These are phyloP conservation scores for Straminergon stramineum DNA, from an alignment of 225 moss, liverwort and hornwort species.

Conservation along the genomic window DNA sequence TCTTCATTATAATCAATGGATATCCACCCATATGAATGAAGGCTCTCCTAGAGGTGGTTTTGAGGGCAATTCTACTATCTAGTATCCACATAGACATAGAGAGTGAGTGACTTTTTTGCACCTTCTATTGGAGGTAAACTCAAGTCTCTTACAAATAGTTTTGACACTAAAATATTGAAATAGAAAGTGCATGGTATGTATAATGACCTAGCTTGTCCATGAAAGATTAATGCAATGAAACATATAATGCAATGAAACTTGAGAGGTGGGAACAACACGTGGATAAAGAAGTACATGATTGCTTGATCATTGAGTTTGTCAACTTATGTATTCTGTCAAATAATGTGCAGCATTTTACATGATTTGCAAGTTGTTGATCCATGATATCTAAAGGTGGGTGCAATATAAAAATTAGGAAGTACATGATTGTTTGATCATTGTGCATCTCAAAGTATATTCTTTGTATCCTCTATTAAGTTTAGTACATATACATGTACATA, in stretches of 20 bases:
- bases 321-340: background rate
- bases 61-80: background rate
- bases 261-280: too few relatives aligned
- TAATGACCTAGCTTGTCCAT: background rate
- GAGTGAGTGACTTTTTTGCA: background rate
- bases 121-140: background rate
- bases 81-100: background rate
- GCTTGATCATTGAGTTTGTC: background rate
- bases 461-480: background rate
- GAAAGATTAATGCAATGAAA: background rate
- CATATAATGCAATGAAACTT: background rate
- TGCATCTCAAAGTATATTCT: background rate
- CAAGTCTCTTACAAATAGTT: background rate
- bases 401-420: background rate
- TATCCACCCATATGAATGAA: background rate
- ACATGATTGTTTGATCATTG: background rate
- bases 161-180: background rate
- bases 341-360: rapidly evolving
- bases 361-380: background rate
- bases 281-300: background rate
- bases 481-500: background rate
- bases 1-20: too few relatives aligned
- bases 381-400: background rate
- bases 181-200: rapidly evolving
- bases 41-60: background rate